phyloP scores from a whole-genome alignment of 108 stramenopile species.

The Pseudonitzschia multistriata region DNA sequence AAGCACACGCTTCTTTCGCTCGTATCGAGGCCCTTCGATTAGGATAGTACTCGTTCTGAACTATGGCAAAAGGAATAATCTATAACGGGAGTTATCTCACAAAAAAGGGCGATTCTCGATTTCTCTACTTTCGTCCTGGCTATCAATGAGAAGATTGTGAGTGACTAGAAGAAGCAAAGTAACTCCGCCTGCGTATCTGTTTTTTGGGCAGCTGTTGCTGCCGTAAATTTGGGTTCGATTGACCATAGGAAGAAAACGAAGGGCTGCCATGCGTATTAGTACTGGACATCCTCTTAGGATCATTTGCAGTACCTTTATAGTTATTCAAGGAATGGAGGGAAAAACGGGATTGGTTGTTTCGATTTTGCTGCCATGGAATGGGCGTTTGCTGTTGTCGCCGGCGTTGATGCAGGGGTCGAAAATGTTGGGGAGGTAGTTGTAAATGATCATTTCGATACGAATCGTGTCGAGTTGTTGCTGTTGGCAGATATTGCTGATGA shows the following conservation, averaged over 20 bases:
- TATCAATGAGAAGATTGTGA: too few relatives aligned
- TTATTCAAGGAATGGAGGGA: neutral
- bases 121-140: too few relatives aligned
- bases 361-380: neutral
- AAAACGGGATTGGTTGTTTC: neutral
- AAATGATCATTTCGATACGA: neutral
- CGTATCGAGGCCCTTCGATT: too few relatives aligned
- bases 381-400: neutral
- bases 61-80: too few relatives aligned
- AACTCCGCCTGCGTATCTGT: neutral
- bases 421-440: neutral
- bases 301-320: neutral
- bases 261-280: neutral
- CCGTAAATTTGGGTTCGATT: neutral
- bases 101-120: too few relatives aligned
- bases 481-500: neutral
- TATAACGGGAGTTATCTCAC: too few relatives aligned
- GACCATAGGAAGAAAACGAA: neutral
- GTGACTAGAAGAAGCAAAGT: neutral
- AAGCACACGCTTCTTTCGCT: too few relatives aligned
- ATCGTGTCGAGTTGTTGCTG: neutral
- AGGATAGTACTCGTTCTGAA: too few relatives aligned
- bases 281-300: neutral
- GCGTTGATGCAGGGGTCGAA: neutral
- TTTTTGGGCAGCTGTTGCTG: neutral